Evolutionary conservation across 2,329 filamentous ascomycete genomes (phyloP), one percentile per base, ranked within the genome.

Genomic region (Fusarium tricinctum): DNA sequence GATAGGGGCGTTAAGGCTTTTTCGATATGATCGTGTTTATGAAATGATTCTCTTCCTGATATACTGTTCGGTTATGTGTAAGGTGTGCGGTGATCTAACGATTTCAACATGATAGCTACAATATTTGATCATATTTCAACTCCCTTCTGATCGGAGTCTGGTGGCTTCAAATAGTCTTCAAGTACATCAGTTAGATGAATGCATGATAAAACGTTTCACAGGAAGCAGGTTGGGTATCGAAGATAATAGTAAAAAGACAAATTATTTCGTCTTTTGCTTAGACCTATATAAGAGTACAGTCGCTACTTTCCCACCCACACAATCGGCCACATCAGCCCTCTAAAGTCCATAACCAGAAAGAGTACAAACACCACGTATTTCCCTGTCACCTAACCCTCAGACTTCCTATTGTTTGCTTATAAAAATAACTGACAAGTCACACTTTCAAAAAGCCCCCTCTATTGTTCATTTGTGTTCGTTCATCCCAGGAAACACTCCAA

Each of bases 1-100:
- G 40, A 30, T 20, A 32, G 26, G 42, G 65, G 65, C 65, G 65
- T 69, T 8, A 20, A 13, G 26, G 55, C 23, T 57, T 44, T n/a
- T 20, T 55, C 33, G 58, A 42, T 30, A 65, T 49, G 46, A 54
- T 42, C 48, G 39, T 45, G 54, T 52, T 55, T 55, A 68, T 54
- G 53, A 69, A 38, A 60, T 22, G 56, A 45, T 39, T 58, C 39
- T 53, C 30, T 40, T 39, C 50, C 23, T 53, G 15, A 32, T 26
- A 51, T 33, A n/a, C 26, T 44, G 22, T 14, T 15, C 46, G 40
- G n/a, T 22, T 33, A 14, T 40, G 19, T 8, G 9, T n/a, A n/a
- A 53, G 17, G 15, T 47, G 17, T 28, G 20, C 10, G 14, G n/a
- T 47, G 15, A 38, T 17, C 20, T 38, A 22, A 35, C 22, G 17